Base-by-base conservation (phyloP, 1,284 basidiomycete species). In the Fomitiporia mediterranea region DNA sequence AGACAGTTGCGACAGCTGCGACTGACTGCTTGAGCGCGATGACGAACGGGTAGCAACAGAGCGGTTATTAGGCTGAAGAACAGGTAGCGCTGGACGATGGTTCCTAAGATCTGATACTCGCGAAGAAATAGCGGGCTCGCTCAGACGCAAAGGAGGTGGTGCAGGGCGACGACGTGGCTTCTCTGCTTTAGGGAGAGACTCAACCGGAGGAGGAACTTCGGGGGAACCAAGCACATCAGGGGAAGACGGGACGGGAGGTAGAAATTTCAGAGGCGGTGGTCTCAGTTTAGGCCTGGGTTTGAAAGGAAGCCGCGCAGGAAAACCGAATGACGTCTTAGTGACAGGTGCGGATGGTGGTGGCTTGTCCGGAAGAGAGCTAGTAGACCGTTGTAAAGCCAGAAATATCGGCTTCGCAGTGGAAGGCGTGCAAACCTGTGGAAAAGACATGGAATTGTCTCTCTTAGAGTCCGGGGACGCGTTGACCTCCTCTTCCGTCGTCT, bases 221-320 rank as follows among this genome's bases (percentile, higher is more conserved):
- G 76, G 73, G 30, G 75, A 68, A 57, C 80, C 68, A 43, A 81
- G 71, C 21, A 74, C 72, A 57, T 81, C 69, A 8, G 82, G 82
- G n/a, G 86, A 87, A 8, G 84, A 77, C 9, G 85, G 84, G 25
- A 89, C 83, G 5, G 84, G 77, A n/a, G 86, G 83, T 0, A 89
- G 74, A 19, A 81, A 70, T 47, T 73, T 77, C 17, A 88, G 74
- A 6, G 80, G 78, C 17, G 76, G 72, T 3, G 85, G 83, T 28
- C 78, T 84, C 17, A 67, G 62, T 68, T 82, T 85, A 11, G 73
- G 65, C 58, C 69, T 71, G n/a, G 57, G 60, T 25, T 60, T 63
- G 19, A 63, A 60, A 19, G 65, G 65, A 43, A 66, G 52, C 8
- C 61, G 53, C 13, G 74, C 68, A n/a, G 77, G 67, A 17, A 78